Evolutionary conservation across 2,329 filamentous ascomycete genomes (phyloP).

Genomic region (Neonectria hederae): DNA sequence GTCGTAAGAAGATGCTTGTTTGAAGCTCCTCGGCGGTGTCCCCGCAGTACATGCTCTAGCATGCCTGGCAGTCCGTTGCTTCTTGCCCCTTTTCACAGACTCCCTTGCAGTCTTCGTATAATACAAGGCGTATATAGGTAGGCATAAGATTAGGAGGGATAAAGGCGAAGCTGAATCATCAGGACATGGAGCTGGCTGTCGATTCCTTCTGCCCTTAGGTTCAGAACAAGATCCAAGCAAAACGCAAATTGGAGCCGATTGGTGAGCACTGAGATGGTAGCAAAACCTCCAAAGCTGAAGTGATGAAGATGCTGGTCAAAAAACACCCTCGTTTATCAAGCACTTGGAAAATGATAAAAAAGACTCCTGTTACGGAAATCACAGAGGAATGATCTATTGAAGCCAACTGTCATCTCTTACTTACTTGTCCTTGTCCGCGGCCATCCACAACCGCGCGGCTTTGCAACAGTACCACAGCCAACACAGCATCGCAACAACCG

Average conservation of each 20-base stretch:
- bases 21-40: background rate
- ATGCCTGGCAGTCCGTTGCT: background rate
- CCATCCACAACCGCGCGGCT: slow-evolving; percentile 1
- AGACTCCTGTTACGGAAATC: background rate
- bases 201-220: background rate
- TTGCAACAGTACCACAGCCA: background rate
- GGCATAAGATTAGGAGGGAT: background rate
- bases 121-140: background rate
- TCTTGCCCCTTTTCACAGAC: background rate
- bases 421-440: background rate
- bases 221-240: background rate
- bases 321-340: background rate
- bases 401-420: background rate
- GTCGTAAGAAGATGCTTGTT: background rate
- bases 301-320: background rate
- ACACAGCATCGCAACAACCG: background rate
- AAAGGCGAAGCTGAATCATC: background rate
- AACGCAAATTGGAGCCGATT: background rate
- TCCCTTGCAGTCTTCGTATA: background rate
- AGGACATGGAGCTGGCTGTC: background rate
- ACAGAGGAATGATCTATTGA: background rate
- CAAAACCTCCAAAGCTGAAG: background rate
- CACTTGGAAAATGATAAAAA: background rate
- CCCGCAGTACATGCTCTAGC: background rate
- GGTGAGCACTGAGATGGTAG: background rate